Evolutionary conservation across 352 stramenopile genomes (phyloP).

Genomic region (Phytophthora pinifolia): DNA sequence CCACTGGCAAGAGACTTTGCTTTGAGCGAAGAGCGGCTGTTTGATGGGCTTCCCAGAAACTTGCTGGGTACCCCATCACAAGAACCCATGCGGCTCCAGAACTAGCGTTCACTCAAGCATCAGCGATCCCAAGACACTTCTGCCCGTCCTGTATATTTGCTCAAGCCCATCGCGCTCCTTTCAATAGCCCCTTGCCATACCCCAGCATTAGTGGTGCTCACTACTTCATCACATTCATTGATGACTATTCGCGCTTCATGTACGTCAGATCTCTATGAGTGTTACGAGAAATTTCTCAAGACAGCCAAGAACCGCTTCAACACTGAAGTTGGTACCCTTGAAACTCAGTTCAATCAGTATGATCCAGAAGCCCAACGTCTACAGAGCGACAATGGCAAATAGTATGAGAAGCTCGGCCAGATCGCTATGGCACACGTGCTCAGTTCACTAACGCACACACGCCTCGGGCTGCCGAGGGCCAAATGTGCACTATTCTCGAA

Average conservation of each 20-base stretch:
- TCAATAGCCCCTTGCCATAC: conserved; percentile 11
- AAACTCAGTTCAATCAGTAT: background rate
- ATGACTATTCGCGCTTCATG: conserved; percentile 12
- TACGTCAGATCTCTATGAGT: too few species aligned
- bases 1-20: too few species aligned
- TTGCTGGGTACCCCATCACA: too few species aligned
- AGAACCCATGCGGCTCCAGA: conserved; percentile 3
- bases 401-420: conserved; percentile 6
- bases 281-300: background rate
- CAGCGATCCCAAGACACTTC: conserved; percentile 4
- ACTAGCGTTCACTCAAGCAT: conserved; percentile 10
- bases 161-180: conserved; percentile 14
- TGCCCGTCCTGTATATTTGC: conserved; percentile 8
- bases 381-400: background rate
- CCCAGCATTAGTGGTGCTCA: conserved; percentile 5
- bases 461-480: conserved; percentile 8
- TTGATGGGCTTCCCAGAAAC: too few species aligned
- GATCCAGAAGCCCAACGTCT: background rate
- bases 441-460: conserved; percentile 18
- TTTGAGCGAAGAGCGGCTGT: too few species aligned
- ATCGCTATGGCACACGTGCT: conserved; percentile 8
- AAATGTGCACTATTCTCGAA: conserved; percentile 21
- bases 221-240: conserved; percentile 11
- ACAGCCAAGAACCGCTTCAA: background rate
- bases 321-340: background rate